Evolutionary conservation across 768 basidiomycete species (phyloP), one percentile per base, ranked within the genome.

Genomic region (Cytidiella melzeri): DNA sequence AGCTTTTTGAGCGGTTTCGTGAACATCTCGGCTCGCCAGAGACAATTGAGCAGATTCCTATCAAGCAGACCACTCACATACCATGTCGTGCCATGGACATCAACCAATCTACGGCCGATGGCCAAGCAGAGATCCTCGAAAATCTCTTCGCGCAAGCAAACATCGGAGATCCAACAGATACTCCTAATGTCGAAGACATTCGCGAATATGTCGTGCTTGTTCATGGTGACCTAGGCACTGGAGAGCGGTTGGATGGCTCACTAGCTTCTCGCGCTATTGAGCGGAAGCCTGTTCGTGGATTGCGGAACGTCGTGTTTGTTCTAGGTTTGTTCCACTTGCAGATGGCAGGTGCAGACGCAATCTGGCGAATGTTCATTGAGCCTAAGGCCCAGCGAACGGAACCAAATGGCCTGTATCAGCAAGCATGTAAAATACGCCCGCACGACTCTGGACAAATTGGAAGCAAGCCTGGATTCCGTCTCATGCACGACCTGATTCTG

Each of bases 321-420:
- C n/a, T n/a, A n/a, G n/a, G n/a, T n/a, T n/a, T n/a, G n/a, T n/a
- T n/a, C n/a, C n/a, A n/a, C n/a, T n/a, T n/a, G 52, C 10, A 65
- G 46, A 69, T 69, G 60, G 63, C 67, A 0, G 44, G 44, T 15
- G 57, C 57, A 0, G 62, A 69, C 41, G 51, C 53, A 6, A 42
- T 55, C 0, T 56, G 52, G 48, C 21, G 44, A n/a, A 36, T 51
- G 1, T 50, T 48, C 20, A 38, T 59, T n/a, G 15, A 53, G 11
- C 39, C 54, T 1, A 18, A 13, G n/a, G n/a, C n/a, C n/a, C n/a
- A n/a, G n/a, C n/a, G n/a, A n/a, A n/a, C n/a, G n/a, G n/a, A n/a
- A n/a, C 0, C 56, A 61, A 39, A n/a, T 60, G 47, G 47, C 43
- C 0, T 40, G 52, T 9, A 39, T 59, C 11, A 52, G 50, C 12